phyloP scores from a whole-genome alignment of 1,284 basidiomycete species.

The Farysia itapuensis region DNA sequence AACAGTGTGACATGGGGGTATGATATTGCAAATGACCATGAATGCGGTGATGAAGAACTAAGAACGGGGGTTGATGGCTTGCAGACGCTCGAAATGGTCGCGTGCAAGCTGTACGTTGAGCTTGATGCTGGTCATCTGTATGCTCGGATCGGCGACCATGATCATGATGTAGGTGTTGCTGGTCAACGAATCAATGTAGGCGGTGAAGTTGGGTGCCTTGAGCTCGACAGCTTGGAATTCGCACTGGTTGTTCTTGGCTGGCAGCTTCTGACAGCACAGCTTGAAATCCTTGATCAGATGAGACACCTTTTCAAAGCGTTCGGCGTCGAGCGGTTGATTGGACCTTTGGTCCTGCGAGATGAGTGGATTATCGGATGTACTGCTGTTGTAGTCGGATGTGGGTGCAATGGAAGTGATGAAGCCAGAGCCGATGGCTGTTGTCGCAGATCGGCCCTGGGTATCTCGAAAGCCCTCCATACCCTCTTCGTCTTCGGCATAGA shows the following conservation, averaged over 20 bases:
- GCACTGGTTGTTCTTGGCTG: slow-evolving; percentile 14
- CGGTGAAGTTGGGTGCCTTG: slow-evolving; percentile 67
- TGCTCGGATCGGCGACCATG: slow-evolving; percentile 80
- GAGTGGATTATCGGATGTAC: not conserved
- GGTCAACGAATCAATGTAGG: slow-evolving; percentile 92
- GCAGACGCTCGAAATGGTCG: slow-evolving; percentile 70
- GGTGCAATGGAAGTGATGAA: slow-evolving; percentile 7
- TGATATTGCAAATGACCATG: not conserved
- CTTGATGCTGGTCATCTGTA: slow-evolving; percentile 79
- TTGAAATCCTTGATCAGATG: slow-evolving; percentile 95
- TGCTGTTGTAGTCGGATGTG: not conserved
- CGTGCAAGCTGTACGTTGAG: slow-evolving; percentile 80
- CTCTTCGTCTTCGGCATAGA: slow-evolving; percentile 21
- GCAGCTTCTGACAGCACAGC: slow-evolving; percentile 68
- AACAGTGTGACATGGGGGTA: not conserved
- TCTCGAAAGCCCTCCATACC: slow-evolving; percentile 36
- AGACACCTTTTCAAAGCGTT: slow-evolving; percentile 91
- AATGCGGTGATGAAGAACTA: not conserved
- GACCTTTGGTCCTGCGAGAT: not conserved
- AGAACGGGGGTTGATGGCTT: slow-evolving; percentile 27
- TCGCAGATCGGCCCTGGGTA: slow-evolving; percentile 8
- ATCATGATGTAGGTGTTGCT: slow-evolving; percentile 91
- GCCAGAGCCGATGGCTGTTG: slow-evolving; percentile 9
- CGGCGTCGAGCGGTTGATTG: slow-evolving; percentile 66
- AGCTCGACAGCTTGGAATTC: slow-evolving; percentile 58